Evolutionary conservation across 305 asterid species (phyloP).

Genomic region (Salvia sclarea): DNA sequence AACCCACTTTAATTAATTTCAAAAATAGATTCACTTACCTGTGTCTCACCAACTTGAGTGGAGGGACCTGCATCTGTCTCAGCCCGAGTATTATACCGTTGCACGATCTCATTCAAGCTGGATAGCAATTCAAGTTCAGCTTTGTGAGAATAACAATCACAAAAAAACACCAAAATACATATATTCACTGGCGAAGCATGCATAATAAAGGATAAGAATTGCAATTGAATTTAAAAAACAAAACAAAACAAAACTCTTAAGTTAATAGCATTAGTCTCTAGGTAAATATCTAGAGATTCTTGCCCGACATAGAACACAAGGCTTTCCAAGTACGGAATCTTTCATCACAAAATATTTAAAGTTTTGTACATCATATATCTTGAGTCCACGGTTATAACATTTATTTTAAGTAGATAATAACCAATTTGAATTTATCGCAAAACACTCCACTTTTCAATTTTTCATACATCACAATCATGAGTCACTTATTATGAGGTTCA

Average conservation of each 20-base stretch:
- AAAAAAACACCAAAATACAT: neutral
- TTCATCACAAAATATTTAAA: neutral
- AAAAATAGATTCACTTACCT: slow-evolving; percentile 32
- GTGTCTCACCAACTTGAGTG: slow-evolving; percentile 16
- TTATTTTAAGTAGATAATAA: neutral
- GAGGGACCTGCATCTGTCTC: slow-evolving; percentile 38
- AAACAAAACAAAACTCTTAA: no score
- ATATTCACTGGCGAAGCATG: neutral
- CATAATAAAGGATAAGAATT: neutral
- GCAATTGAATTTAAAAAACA: no score
- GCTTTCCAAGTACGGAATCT: neutral
- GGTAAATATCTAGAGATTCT: neutral
- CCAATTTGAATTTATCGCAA: neutral
- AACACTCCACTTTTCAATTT: neutral
- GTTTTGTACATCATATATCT: neutral
- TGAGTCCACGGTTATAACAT: neutral
- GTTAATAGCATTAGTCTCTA: neutral
- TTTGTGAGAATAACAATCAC: neutral
- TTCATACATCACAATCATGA: neutral
- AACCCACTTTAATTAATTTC: neutral
- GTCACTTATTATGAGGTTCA: neutral
- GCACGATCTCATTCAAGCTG: slow-evolving; percentile 51
- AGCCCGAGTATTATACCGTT: slow-evolving; percentile 33
- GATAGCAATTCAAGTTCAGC: slow-evolving; percentile 14
- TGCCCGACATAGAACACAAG: neutral